phyloP scores from a whole-genome alignment of 768 basidiomycete genomes.

The Phylloporus arenicola region DNA sequence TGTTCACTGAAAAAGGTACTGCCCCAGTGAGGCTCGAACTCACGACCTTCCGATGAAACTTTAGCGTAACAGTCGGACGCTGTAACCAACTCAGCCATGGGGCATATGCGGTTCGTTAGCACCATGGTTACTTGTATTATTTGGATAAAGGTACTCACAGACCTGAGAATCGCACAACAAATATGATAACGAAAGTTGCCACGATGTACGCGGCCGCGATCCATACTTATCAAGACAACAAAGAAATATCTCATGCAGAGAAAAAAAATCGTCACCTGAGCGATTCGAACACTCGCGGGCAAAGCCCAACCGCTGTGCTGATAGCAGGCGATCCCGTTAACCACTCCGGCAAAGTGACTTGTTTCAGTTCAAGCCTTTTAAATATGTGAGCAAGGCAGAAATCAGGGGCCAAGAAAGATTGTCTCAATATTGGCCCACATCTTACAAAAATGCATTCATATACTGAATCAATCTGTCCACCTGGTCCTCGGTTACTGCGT shows the following conservation, averaged over 20 bases:
- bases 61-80: slow-evolving; percentile 63
- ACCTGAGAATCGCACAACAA: too few relatives aligned
- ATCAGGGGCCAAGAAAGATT: background rate
- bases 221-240: background rate
- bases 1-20: slow-evolving; percentile 18
- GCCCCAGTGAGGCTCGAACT: slow-evolving; percentile 67
- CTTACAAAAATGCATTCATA: slow-evolving; percentile 48
- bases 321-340: slow-evolving; percentile 86
- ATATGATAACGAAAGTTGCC: too few relatives aligned
- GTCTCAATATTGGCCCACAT: background rate
- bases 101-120: slow-evolving; percentile 33
- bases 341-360: slow-evolving; percentile 92
- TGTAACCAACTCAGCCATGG: slow-evolving; percentile 77
- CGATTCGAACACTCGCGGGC: slow-evolving; percentile 60
- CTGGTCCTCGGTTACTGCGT: slow-evolving; percentile 75
- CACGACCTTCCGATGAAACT: slow-evolving; percentile 55
- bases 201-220: background rate
- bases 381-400: background rate
- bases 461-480: slow-evolving; percentile 57
- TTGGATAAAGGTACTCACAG: too few relatives aligned
- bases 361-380: slow-evolving; percentile 75
- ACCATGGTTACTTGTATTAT: background rate
- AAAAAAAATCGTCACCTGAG: slow-evolving; percentile 50
- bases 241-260: background rate
- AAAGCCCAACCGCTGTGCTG: slow-evolving; percentile 52